These are phyloP conservation scores for Aphanomyces cochlioides DNA, from an alignment of 352 stramenopile genomes.

Conservation along the genomic window DNA sequence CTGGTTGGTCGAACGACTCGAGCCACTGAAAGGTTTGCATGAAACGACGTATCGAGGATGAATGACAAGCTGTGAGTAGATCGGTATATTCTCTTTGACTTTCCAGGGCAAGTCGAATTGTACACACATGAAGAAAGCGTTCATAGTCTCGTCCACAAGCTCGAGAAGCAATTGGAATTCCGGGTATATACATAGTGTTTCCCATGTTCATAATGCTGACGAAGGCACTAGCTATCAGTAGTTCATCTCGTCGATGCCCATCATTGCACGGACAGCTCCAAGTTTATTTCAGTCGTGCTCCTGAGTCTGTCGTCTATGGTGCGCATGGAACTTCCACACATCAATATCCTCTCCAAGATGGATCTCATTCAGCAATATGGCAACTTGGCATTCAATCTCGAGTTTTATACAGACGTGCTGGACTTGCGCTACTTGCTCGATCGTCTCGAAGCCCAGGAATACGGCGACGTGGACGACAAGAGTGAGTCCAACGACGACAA, in stretches of 20 bases:
- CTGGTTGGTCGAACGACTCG: constrained; percentile 95
- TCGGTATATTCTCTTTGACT: constrained; percentile 99
- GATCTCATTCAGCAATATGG: constrained; percentile 95
- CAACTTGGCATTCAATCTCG: constrained; percentile 82
- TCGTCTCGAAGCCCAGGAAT: constrained; percentile 46
- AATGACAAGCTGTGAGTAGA: constrained; percentile 41
- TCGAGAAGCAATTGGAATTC: constrained; percentile 84
- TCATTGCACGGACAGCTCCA: constrained; percentile 91
- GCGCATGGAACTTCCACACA: constrained; percentile 94
- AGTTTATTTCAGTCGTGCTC: constrained; percentile 97
- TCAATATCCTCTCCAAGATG: constrained; percentile 99
- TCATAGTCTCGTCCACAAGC: constrained; percentile 92
- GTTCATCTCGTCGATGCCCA: constrained; percentile 96
- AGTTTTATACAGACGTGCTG: constrained; percentile 87
- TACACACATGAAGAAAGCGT: constrained; percentile 99
- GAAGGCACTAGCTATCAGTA: constrained; percentile 59
- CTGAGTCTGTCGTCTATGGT: constrained; percentile 98
- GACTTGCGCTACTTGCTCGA: constrained; percentile 79
- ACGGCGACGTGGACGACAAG: constrained; percentile 34
- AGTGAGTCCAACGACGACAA: constrained; percentile 31
- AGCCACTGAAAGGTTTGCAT: constrained; percentile 42
- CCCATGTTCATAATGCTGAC: constrained; percentile 32
- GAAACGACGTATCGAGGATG: neutral
- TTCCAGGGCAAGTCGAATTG: constrained; percentile 98
- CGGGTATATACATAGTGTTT: constrained; percentile 41